A percentile compares a stretch with the other conserved stretches of the same genome.
phyloP scores from a whole-genome alignment of 176 grass and related monocot species.

The Urochloa ruziziensis region DNA sequence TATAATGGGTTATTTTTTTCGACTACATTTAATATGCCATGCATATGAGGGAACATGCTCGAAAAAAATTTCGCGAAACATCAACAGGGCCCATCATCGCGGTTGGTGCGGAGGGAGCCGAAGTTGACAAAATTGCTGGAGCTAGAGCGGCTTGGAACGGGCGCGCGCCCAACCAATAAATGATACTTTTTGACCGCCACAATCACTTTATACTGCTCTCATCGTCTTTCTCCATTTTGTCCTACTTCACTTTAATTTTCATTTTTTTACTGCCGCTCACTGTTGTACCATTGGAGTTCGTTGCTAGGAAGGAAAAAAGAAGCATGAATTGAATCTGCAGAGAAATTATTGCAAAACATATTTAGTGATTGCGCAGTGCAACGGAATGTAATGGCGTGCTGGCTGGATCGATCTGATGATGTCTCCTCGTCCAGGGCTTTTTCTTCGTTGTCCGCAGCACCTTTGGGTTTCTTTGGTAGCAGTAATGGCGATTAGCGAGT shows the following conservation, averaged over 20 bases:
- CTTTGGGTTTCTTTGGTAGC: constrained; percentile 1
- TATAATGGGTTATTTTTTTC: no score
- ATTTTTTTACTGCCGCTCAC: neutral
- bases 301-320: neutral
- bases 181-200: constrained; percentile 19
- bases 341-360: neutral
- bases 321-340: no score
- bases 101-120: constrained; percentile 17
- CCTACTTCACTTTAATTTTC: neutral
- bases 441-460: neutral
- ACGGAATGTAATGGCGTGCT: neutral
- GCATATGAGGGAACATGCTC: no score
- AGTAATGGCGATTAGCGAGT: neutral
- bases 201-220: neutral
- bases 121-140: constrained; percentile 3
- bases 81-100: neutral
- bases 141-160: neutral
- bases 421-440: neutral
- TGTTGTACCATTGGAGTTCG: no score
- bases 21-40: no score
- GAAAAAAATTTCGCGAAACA: no score
- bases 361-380: neutral
- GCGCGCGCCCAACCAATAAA: neutral
- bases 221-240: neutral
- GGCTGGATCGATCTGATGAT: no score